Conservation (phyloP, 345 rosid species). For the Gossypium sturtianum region DNA sequence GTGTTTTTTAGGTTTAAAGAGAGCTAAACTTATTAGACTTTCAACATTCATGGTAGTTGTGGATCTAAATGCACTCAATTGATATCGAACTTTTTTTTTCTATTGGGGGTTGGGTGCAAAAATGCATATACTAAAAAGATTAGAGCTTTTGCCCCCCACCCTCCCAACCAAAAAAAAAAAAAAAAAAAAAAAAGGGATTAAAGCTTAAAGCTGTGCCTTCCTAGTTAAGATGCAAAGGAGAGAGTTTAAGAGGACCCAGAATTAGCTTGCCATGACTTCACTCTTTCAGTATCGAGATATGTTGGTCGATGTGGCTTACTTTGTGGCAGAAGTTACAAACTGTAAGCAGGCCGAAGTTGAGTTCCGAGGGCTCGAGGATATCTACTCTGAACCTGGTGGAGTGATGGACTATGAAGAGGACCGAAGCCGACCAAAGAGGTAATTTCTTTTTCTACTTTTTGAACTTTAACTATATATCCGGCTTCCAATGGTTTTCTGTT, state of each 20-base stretch:
- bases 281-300: conserved; percentile 33
- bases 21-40: not conserved
- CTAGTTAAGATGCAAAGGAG: not conserved
- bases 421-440: conserved; percentile 93
- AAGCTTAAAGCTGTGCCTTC: not conserved
- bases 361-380: conserved; percentile 83
- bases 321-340: conserved; percentile 97
- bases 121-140: not conserved
- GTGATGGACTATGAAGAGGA: conserved; percentile 98
- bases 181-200: too few relatives aligned
- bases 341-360: conserved; percentile 92
- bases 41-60: not conserved
- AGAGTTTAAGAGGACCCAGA: conserved; percentile 3
- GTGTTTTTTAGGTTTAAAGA: not conserved
- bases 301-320: conserved; percentile 94
- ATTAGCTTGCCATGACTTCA: conserved; percentile 1
- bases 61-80: not conserved
- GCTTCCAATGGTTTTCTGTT: not conserved
- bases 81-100: not conserved
- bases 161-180: too few relatives aligned
- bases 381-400: conserved; percentile 94
- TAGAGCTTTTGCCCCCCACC: too few relatives aligned
- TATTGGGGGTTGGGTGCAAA: not conserved
- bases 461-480: not conserved
- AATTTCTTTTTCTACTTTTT: conserved; percentile 6